Evolutionary conservation across 2,329 filamentous ascomycete genomes (phyloP), one percentile per base, ranked within the genome.

Genomic region (Epicoccum sorghinum): DNA sequence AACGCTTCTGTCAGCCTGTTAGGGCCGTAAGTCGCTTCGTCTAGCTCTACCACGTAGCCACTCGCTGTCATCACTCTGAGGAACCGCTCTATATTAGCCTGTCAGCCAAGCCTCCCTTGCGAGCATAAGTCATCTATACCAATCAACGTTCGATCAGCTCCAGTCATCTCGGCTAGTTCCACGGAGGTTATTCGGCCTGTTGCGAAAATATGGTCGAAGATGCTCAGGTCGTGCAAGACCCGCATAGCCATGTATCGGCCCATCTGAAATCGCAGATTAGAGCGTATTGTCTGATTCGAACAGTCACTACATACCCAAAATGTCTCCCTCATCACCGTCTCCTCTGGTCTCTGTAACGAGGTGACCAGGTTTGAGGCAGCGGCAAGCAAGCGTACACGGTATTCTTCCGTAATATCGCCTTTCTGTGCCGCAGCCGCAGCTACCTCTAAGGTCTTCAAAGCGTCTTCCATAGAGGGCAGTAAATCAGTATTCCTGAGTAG

Each of bases 191-290:
- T 33, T 13, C 18, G 13, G 27, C 38, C 45, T 12, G 35, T 49
- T 22, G 27, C 33, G 8, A 30, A 24, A n/a, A 49, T 45, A 12
- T 43, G 13, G 10, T 35, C 38, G 30, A 49, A 55, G 10, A 50
- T n/a, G 24, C 37, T 32, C 14, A 49, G 35, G 7, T 49, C 29
- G 3, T 41, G 52, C 35, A 55, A 23, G 3, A 41, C 40, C 10
- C 52, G 30, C 40, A 55, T 29, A 12, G 39, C 40, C 46, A 50
- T 46, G 39, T 51, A 33, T 36, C 49, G 14, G n/a, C 44, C 44
- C 44, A 24, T 47, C 44, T 40, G 35, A 2, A 13, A 22, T 7
- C 4, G 14, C 9, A 18, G 29, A 4, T 44, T 12, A 46, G 33
- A 37, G 7, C 33, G 4, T 8, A 46, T 18, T 37, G 14, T 13